Conservation (phyloP, 2,329 filamentous ascomycete genomes). For the Verticillium nonalfalfae region DNA sequence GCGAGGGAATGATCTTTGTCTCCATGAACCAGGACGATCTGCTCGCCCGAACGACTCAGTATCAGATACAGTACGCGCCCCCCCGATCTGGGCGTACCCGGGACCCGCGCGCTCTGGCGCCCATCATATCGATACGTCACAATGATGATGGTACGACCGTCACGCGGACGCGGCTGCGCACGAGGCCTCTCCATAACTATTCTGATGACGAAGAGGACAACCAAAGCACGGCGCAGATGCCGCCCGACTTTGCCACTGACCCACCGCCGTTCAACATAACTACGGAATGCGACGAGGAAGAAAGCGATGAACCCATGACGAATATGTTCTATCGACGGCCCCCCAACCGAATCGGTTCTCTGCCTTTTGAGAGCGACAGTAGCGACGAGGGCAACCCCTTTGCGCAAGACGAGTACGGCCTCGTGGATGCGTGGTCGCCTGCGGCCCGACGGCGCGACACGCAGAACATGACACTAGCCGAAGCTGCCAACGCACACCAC, state of each 20-base stretch:
- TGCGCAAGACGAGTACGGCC: conserved; percentile 23
- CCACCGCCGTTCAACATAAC: conserved; percentile 47
- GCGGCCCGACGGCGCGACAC: conserved; percentile 15
- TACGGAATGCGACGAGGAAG: conserved; percentile 55
- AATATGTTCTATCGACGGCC: conserved; percentile 26
- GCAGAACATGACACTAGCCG: conserved; percentile 24
- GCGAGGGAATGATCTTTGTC: conserved; percentile 89
- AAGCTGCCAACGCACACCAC: conserved; percentile 40
- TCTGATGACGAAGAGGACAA: conserved; percentile 35
- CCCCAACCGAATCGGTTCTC: conserved; percentile 45
- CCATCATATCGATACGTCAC: conserved; percentile 45
- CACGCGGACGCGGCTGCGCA: conserved; percentile 34
- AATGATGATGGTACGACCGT: conserved; percentile 44
- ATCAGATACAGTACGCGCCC: conserved; percentile 62
- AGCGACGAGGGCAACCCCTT: conserved; percentile 25
- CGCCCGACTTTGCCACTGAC: conserved; percentile 43
- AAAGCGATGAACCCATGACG: conserved; percentile 29
- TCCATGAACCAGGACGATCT: conserved; percentile 79
- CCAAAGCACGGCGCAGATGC: conserved; percentile 46
- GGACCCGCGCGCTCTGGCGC: conserved; percentile 17
- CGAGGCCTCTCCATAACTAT: conserved; percentile 38
- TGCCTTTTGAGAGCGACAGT: conserved; percentile 47
- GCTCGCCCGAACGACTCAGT: conserved; percentile 64
- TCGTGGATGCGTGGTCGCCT: conserved; percentile 16
- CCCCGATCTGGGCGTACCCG: conserved; percentile 15